Base-by-base conservation (phyloP, 2,329 filamentous ascomycete species). In the Chaetomium olivaceum region DNA sequence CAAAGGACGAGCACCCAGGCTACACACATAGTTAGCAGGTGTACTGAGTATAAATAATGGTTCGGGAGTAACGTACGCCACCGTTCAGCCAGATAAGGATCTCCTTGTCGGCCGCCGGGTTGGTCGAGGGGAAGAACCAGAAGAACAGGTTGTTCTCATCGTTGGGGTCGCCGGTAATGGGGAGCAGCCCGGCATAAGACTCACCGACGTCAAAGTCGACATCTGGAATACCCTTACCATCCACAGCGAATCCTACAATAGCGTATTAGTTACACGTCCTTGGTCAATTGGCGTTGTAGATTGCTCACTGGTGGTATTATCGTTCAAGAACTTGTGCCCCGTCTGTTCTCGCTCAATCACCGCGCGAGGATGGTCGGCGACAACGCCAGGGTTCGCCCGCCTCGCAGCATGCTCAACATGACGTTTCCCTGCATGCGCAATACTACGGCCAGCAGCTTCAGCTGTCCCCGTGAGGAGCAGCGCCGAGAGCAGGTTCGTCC, bases 131-230 rank as follows among this genome's bases (percentile, higher is more conserved):
- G 64, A 88, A 89, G 78, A 89, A 89, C 86, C 86, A 90, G 72
- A 88, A 90, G 75, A 83, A 90, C 1, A 90, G 74, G 67, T 88
- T 76, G 48, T 81, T 70, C 5, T 68, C 46, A 62, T 74, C 86
- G 46, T 83, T 73, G 0, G 79, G 74, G 19, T 79, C 73, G 46
- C 78, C 76, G 1, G 81, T 82, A 61, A 90, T 85, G 6, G 88
- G 86, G 31, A 90, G 74, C 21, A 85, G 74, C 21, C 87, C 87
- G n/a, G 87, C 83, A 69, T 89, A 89, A 0, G 84, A 87, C 75
- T 90, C 87, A 62, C 85, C 84, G 51, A 91, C 78, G 67, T 92
- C 89, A 67, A 91, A 93, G 29, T 83, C 74, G 0, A 92, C 87
- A 21, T 91, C 87, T 0, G 90, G 90, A 57, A 92, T 84, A 0